Base-by-base conservation (phyloP, 2,329 filamentous ascomycete genomes). In the Bipolaris gigantea region DNA sequence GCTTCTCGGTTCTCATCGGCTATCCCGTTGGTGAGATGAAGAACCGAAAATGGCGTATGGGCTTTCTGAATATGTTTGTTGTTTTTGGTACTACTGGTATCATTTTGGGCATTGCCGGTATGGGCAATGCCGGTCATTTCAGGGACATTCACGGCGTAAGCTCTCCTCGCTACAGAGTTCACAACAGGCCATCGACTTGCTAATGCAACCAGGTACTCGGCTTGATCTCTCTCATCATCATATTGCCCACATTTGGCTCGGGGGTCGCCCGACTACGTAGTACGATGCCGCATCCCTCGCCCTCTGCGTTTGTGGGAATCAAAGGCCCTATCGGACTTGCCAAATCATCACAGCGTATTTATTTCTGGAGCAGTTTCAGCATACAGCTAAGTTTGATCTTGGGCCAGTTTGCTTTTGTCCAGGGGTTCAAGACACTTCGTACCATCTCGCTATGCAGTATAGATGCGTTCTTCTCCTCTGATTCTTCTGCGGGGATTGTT, bases 51-150 rank as follows among this genome's bases (percentile, higher is more conserved):
- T 70, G 66, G 66, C 57, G 67, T 0, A 38, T 64, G 9, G 60
- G 63, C 3, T 50, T 70, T 3, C 32, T 71, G 2, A 44, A 59
- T 9, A 33, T 57, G 0, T 69, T 71, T 38, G 49, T 51, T 6
- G 50, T 65, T 0, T 48, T 60, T 2, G 53, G 57, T n/a, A 10
- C 67, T 1, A 10, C 49, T 16, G 67, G 66, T 1, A 61, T 67
- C 19, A 35, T 62, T 7, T 44, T 69, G 5, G 67, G 67, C 4
- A 63, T 71, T 6, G 57, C 61, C 4, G 67, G 64, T 2, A 67
- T 67, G 57, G 66, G 67, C 2, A 64, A 57, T 21, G 58, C 64
- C 1, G 30, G 46, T 15, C 67, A 71, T 53, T 68, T 71, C 45
- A 54, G 52, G 2, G 58, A 62, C 13, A n/a, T 48, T 0, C 67